A percentile compares a stretch with the other conserved stretches of the same genome.
These are phyloP conservation scores for Backusella morwellensis DNA, from an alignment of 192 early-diverging fungal genomes.

Conservation along the genomic window DNA sequence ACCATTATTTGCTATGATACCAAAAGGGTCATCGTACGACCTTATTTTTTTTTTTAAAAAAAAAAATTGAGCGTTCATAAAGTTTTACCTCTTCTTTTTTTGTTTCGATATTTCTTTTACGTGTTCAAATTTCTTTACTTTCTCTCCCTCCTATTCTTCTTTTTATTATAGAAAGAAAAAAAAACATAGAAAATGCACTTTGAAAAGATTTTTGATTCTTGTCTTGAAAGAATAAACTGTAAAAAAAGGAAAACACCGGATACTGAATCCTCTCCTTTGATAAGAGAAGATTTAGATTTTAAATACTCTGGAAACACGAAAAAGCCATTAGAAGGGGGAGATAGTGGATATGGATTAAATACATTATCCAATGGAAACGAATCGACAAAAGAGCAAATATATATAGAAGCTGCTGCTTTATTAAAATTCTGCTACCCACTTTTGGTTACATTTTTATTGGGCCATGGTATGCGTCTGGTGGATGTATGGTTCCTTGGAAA, in stretches of 20 bases:
- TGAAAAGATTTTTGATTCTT: background rate
- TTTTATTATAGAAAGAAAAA: background rate
- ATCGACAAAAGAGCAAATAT: background rate
- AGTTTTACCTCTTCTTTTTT: background rate
- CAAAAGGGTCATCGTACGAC: background rate
- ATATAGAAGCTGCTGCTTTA: background rate
- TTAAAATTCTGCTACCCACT: conserved; percentile 13
- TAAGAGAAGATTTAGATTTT: background rate
- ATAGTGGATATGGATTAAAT: background rate
- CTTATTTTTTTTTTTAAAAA: background rate
- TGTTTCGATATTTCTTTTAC: background rate
- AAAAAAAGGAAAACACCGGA: background rate
- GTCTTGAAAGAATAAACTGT: background rate
- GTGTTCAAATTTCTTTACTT: background rate
- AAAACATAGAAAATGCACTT: background rate
- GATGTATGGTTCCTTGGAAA: conserved; percentile 27
- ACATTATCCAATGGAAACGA: background rate
- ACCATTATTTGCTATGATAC: background rate
- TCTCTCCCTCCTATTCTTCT: background rate
- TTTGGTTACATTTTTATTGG: conserved; percentile 20
- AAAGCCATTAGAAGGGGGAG: background rate
- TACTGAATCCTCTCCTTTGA: background rate
- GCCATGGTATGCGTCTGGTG: background rate
- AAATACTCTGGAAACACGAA: background rate
- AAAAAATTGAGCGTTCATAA: background rate